phyloP scores from a whole-genome alignment of 2,329 filamentous ascomycete genomes.

The Xylariales sp. region DNA sequence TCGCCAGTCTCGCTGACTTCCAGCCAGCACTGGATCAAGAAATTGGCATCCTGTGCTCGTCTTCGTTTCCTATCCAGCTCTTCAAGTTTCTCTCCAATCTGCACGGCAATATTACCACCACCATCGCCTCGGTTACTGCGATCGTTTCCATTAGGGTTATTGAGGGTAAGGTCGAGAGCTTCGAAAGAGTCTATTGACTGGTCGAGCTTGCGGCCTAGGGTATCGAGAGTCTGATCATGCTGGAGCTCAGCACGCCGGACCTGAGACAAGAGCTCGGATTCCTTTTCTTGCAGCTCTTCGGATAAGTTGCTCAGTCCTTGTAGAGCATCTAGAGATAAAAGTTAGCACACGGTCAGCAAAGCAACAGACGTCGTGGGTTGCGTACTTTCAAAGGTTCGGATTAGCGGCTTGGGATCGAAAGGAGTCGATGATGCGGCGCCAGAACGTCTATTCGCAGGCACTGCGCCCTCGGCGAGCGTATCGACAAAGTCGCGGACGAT shows the following conservation, averaged over 20 bases:
- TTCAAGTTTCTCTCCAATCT: slow-evolving; percentile 90
- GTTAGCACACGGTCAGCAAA: background rate
- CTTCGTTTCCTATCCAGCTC: slow-evolving; percentile 90
- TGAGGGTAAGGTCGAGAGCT: slow-evolving; percentile 78
- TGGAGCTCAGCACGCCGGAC: slow-evolving; percentile 89
- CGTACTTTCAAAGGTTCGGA: slow-evolving; percentile 84
- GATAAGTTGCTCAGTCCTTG: slow-evolving; percentile 66
- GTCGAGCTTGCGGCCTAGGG: slow-evolving; percentile 82
- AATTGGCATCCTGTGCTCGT: slow-evolving; percentile 87
- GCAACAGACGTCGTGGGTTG: background rate
- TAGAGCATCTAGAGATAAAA: slow-evolving; percentile 49
- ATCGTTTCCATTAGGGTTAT: slow-evolving; percentile 47
- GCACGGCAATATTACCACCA: slow-evolving; percentile 85
- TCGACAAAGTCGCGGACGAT: slow-evolving; percentile 98
- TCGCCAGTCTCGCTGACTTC: slow-evolving; percentile 90
- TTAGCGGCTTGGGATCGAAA: slow-evolving; percentile 96
- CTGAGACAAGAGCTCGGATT: slow-evolving; percentile 85
- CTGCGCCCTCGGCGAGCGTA: slow-evolving; percentile 78
- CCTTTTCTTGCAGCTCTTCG: slow-evolving; percentile 81
- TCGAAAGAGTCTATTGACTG: slow-evolving; percentile 91
- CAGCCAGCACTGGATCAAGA: slow-evolving; percentile 94
- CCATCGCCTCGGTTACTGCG: slow-evolving; percentile 45
- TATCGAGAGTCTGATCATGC: slow-evolving; percentile 87
- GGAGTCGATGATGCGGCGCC: slow-evolving; percentile 54
- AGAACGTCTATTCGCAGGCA: slow-evolving; percentile 76